A percentile compares a stretch with the other conserved stretches of the same genome.
Evolutionary conservation across 2,329 filamentous ascomycete species (phyloP).

Genomic region (Dichotomopilus funicola): DNA sequence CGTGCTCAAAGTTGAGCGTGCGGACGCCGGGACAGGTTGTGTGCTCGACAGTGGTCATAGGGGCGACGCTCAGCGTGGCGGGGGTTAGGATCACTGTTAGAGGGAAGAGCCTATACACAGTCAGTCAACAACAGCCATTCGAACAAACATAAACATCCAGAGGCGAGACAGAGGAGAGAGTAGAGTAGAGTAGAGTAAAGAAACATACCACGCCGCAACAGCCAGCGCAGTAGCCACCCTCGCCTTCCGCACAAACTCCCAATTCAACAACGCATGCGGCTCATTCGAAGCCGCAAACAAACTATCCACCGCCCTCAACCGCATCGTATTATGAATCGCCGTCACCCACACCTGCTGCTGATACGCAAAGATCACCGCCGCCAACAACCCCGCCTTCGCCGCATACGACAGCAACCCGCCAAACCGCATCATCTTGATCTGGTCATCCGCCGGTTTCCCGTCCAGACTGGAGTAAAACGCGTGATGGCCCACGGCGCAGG

Average conservation of each 20-base stretch:
- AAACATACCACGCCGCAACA: conserved; percentile 15
- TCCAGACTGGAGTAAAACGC: conserved; percentile 17
- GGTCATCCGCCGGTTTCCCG: conserved; percentile 19
- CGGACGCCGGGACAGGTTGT: conserved; percentile 21
- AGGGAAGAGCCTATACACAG: conserved; percentile 21
- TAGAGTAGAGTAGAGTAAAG: not conserved
- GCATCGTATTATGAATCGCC: conserved; percentile 16
- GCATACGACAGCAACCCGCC: conserved; percentile 20
- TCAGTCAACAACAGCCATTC: not conserved
- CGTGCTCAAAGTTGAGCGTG: conserved; percentile 26
- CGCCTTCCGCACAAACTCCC: conserved; percentile 20
- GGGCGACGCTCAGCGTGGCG: conserved; percentile 26
- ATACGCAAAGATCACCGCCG: conserved; percentile 21
- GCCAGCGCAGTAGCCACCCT: conserved; percentile 16
- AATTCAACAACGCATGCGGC: conserved; percentile 16
- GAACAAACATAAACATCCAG: not conserved
- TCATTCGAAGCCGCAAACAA: conserved; percentile 19
- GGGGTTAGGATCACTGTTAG: conserved; percentile 27
- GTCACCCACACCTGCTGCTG: conserved; percentile 23
- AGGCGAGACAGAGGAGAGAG: not conserved
- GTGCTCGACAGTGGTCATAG: conserved; percentile 10
- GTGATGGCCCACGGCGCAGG: conserved; percentile 19
- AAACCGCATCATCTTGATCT: conserved; percentile 22
- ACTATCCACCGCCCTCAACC: conserved; percentile 20
- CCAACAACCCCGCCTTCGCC: conserved; percentile 18